Base-by-base conservation (phyloP, 306 rosid species). In the Castanea sativa region DNA sequence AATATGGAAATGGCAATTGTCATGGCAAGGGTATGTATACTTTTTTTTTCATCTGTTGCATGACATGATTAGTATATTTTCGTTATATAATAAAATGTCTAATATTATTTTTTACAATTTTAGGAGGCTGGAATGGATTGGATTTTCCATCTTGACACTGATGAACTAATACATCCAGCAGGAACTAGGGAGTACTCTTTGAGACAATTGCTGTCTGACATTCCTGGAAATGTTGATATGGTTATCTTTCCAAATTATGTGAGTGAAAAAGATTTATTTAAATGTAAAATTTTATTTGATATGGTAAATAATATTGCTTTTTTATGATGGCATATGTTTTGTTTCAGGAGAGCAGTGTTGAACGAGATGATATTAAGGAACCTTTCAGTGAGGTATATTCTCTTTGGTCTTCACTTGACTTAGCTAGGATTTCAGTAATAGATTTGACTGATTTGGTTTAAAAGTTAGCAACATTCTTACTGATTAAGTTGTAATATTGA, bases 1-100 rank as follows among this genome's bases (percentile, higher is more conserved):
- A 95, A 95, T 81, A 95, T 95, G 99, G 99, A 95, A 88, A 95
- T 93, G 98, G 99, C 97, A 33, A 95, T 93, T 86, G 96, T 88
- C 83, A 90, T 88, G 99, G 99, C 97, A 74, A 91, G 94, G 97
- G 99, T 95, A 91, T 68, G 90, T 15, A 5, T 30, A 77, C 15
- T 49, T 38, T 69, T 18, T 18, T 35, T 81, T 83, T 82, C 76
- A 83, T 73, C 73, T 56, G 15, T 60, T 81, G 55, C 68, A 74
- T 61, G 69, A 13, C 32, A 70, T 70, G 58, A 70, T 55, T 49
- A 73, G 20, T 23, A 65, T 52, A 13, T 27, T n/a, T 79, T 56
- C 20, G 55, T 35, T 33, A 38, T 79, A 58, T 53, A 35, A 74
- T 29, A 25, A 65, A 41, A 72, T 43, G 45, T 76, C 81, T 74